Base-by-base conservation (phyloP, 1,284 basidiomycete species). In the Cryptococcus jaspeensis region DNA sequence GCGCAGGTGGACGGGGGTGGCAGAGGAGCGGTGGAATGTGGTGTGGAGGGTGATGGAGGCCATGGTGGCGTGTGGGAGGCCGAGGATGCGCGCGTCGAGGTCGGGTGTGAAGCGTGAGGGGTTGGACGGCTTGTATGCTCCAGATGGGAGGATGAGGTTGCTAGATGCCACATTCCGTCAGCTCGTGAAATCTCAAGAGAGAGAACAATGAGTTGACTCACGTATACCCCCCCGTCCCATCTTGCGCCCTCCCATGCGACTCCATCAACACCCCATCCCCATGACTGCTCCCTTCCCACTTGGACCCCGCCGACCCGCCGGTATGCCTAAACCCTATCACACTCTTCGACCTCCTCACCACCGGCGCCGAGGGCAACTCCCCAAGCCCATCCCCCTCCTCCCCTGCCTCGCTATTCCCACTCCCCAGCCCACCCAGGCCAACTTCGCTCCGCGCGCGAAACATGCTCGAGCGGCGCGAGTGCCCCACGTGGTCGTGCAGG, bases 21-120 rank as follows among this genome's bases (percentile, higher is more conserved):
- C 64, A 2, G 64, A 55, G 15, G 52, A 50, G 28, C 63, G 56
- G 23, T 61, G 50, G n/a, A 60, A 58, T 36, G 72, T 53, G 8
- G 65, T 63, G 36, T 62, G 62, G 12, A 72, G 60, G 57, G 90
- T 88, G 55, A 92, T 84, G 43, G 85, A 89, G 9, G 87, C 87
- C 90, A 94, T 92, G 15, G 87, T 89, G 12, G 85, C 86, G 69
- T 90, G 87, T 2, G 89, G 89, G 15, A 89, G 79, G 5, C 90
- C 89, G 23, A 84, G 82, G 16, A 82, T 81, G 4, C 88, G 86
- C 43, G 90, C 78, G 74, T 92, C 88, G 18, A 90, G 76, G n/a
- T 61, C 61, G 5, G 55, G 20, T 79, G 36, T 85, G 82, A 56
- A 79, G 66, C 58, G 72, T 60, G 56, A 69, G 23, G 64, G 77